phyloP scores from a whole-genome alignment of 768 basidiomycete genomes.

The Naematelia encephala region DNA sequence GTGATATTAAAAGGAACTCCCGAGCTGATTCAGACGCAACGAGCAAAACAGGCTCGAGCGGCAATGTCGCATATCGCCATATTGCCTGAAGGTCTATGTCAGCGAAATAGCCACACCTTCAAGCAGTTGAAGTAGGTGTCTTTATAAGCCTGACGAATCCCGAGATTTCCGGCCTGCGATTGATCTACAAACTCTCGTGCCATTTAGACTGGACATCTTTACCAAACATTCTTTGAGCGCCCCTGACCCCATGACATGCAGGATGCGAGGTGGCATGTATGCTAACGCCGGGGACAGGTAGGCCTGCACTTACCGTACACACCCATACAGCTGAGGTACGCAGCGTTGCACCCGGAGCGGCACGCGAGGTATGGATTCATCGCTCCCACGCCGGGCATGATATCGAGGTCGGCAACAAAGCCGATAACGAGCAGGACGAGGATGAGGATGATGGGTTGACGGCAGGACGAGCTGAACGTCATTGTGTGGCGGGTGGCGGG shows the following conservation, averaged over 20 bases:
- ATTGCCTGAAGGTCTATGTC: constrained; percentile 23
- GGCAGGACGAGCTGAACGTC: not conserved
- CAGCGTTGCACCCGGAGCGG: constrained; percentile 27
- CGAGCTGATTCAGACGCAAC: not conserved
- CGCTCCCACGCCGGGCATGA: not conserved
- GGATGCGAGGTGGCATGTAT: not conserved
- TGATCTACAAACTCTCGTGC: not conserved
- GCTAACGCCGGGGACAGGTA: not conserved
- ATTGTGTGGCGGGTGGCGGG: not conserved
- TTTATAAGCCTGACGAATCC: constrained; percentile 2
- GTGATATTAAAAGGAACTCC: not conserved
- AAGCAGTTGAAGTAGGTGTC: too few species aligned
- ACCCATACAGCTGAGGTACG: constrained; percentile 40
- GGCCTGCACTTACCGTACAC: constrained; percentile 36
- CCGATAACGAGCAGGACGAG: constrained; percentile 10
- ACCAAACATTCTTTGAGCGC: not conserved
- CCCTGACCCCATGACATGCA: constrained; percentile 1
- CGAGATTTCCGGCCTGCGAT: not conserved
- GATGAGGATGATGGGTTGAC: not conserved
- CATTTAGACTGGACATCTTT: constrained; percentile 2
- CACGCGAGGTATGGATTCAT: constrained; percentile 31
- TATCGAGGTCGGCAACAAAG: constrained; percentile 4
- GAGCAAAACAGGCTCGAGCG: constrained; percentile 25
- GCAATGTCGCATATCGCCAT: constrained; percentile 36
- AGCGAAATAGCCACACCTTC: too few species aligned